A percentile compares a stretch with the other conserved stretches of the same genome.
These are phyloP conservation scores for Naganishia vaughanmartiniae DNA, from an alignment of 768 basidiomycete genomes.

Conservation along the genomic window DNA sequence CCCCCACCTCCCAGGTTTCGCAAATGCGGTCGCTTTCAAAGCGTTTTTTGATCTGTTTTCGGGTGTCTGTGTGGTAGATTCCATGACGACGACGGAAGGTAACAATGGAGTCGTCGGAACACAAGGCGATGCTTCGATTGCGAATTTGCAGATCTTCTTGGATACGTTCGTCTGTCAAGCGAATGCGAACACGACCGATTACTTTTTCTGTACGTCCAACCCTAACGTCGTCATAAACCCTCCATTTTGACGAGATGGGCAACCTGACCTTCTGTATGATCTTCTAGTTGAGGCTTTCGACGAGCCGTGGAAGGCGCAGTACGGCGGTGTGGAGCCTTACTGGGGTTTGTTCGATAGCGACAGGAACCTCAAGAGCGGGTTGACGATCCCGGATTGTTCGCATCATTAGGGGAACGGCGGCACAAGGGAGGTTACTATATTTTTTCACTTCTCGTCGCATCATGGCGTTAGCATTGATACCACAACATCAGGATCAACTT, in stretches of 20 bases:
- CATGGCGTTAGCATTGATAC: no score
- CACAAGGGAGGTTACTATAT: no score
- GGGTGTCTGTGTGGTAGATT: neutral
- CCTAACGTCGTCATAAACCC: neutral
- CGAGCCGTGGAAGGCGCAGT: conserved; percentile 77
- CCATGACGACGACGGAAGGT: conserved; percentile 25
- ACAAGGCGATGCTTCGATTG: conserved; percentile 54
- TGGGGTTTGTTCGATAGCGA: conserved; percentile 69
- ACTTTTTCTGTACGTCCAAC: conserved; percentile 64
- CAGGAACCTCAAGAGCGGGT: conserved; percentile 47
- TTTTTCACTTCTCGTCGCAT: no score
- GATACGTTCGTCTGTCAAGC: conserved; percentile 84
- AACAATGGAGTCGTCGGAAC: conserved; percentile 70
- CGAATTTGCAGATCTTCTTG: conserved; percentile 66
- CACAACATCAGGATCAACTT: neutral
- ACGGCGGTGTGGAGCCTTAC: conserved; percentile 73
- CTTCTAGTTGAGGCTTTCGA: conserved; percentile 62
- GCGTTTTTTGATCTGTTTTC: neutral
- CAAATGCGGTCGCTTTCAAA: no score
- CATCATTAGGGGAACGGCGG: conserved; percentile 21
- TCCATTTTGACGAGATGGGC: no score
- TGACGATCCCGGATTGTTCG: conserved; percentile 51
- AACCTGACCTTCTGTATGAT: neutral
- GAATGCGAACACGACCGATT: conserved; percentile 72
- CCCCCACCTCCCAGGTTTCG: neutral